A percentile compares a stretch with the other conserved stretches of the same genome.
phyloP scores from a whole-genome alignment of 257 asterid genomes.

The Nicotiana knightiana region DNA sequence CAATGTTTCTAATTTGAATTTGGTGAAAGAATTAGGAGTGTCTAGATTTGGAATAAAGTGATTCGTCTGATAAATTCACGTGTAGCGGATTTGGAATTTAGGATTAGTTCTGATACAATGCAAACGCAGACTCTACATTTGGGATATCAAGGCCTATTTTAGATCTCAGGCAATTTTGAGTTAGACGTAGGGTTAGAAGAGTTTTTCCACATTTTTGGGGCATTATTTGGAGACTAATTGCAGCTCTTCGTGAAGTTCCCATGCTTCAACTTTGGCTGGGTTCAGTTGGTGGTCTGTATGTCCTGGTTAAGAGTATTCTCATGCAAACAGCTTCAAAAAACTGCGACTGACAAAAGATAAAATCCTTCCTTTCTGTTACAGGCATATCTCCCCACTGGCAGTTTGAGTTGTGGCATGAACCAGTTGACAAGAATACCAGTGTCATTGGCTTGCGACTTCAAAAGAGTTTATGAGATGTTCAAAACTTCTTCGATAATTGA shows the following conservation, averaged over 20 bases:
- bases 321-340: no score
- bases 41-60: neutral
- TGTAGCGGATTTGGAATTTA: neutral
- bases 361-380: conserved; percentile 15
- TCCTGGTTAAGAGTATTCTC: no score
- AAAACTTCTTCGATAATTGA: conserved; percentile 17
- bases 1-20: neutral
- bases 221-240: neutral
- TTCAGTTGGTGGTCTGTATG: no score
- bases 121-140: neutral
- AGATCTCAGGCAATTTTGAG: neutral
- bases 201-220: neutral
- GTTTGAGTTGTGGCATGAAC: conserved; percentile 7
- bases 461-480: conserved; percentile 15
- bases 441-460: conserved; percentile 21
- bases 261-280: neutral
- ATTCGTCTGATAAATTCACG: neutral
- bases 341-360: no score
- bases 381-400: conserved; percentile 20
- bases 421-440: conserved; percentile 18
- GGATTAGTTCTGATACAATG: neutral
- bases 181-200: neutral
- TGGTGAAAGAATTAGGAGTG: neutral
- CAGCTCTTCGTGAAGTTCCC: neutral
- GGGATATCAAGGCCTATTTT: neutral